Percentiles rank a stretch among this genome's conserved stretches.
Conservation (phyloP, 331 rosid genomes). For the Cucumis variabilis region DNA sequence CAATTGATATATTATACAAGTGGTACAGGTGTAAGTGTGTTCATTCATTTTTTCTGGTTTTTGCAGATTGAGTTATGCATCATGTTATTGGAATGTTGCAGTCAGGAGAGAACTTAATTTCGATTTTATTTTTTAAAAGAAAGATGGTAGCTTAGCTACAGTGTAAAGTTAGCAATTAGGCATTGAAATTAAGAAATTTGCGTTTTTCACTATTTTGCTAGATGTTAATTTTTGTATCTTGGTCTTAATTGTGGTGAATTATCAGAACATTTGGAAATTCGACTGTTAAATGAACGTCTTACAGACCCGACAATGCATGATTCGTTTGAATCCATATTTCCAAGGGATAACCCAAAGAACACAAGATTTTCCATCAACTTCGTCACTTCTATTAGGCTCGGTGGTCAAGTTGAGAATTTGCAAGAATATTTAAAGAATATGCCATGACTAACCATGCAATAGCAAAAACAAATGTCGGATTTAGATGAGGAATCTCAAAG, state of each 20-base stretch:
- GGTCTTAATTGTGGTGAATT: constrained; percentile 43
- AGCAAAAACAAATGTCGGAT: constrained; percentile 62
- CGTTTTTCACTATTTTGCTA: neutral
- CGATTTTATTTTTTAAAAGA: constrained; percentile 53
- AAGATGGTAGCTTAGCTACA: neutral
- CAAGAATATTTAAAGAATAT: constrained; percentile 90
- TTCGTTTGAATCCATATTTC: constrained; percentile 76
- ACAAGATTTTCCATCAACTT: constrained; percentile 90
- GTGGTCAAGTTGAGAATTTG: constrained; percentile 89
- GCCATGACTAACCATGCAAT: constrained; percentile 95
- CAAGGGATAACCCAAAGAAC: constrained; percentile 89
- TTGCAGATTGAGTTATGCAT: constrained; percentile 87
- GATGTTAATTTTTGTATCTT: constrained; percentile 13
- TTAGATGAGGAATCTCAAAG: constrained; percentile 58
- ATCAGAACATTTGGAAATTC: constrained; percentile 85
- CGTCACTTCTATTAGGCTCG: constrained; percentile 96
- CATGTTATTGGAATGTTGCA: constrained; percentile 98
- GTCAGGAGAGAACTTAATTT: constrained; percentile 96
- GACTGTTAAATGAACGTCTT: constrained; percentile 72
- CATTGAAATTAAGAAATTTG: neutral
- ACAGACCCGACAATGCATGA: constrained; percentile 67
- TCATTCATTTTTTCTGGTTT: constrained; percentile 27
- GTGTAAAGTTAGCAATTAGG: neutral
- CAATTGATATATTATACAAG: constrained; percentile 2
- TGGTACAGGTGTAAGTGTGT: neutral